phyloP scores from a whole-genome alignment of 2,329 filamentous ascomycete species.

The Stagonosporopsis chrysanthemi region DNA sequence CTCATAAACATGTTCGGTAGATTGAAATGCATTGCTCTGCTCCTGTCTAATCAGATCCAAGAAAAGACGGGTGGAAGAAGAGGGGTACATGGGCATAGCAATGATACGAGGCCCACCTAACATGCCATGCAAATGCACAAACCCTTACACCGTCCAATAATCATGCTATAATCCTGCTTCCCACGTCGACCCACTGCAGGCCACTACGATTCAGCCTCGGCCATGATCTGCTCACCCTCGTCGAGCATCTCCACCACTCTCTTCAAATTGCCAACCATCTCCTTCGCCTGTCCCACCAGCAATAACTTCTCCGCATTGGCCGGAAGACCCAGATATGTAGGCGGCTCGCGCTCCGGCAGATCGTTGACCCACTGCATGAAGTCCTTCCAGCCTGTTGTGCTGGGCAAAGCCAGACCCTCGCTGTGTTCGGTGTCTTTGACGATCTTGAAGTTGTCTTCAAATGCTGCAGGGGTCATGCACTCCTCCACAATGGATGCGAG shows the following conservation, averaged over 20 bases:
- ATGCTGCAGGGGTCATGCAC: conserved; percentile 86
- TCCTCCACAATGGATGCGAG: conserved; percentile 76
- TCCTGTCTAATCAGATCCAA: not conserved
- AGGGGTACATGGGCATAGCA: conserved; percentile 20
- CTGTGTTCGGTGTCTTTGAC: conserved; percentile 67
- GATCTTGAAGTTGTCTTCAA: conserved; percentile 90
- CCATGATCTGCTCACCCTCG: conserved; percentile 90
- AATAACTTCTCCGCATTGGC: conserved; percentile 96
- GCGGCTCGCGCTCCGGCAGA: conserved; percentile 92
- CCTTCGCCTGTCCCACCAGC: conserved; percentile 84
- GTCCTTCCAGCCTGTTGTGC: conserved; percentile 80
- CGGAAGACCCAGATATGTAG: conserved; percentile 90
- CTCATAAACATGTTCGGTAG: not conserved
- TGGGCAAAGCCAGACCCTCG: conserved; percentile 74
- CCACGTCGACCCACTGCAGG: not conserved
- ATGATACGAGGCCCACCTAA: conserved; percentile 10
- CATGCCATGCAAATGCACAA: not conserved
- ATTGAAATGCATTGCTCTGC: not conserved
- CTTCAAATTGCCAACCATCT: conserved; percentile 82
- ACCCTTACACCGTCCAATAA: not conserved
- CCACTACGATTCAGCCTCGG: conserved; percentile 57
- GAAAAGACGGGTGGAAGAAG: not conserved
- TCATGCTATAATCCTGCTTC: not conserved
- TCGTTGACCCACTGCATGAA: conserved; percentile 92
- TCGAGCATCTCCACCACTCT: conserved; percentile 88